Percentiles rank a stretch among this genome's conserved stretches.
Conservation (phyloP, 331 rosid species). For the Rhamnella rubrinervis region DNA sequence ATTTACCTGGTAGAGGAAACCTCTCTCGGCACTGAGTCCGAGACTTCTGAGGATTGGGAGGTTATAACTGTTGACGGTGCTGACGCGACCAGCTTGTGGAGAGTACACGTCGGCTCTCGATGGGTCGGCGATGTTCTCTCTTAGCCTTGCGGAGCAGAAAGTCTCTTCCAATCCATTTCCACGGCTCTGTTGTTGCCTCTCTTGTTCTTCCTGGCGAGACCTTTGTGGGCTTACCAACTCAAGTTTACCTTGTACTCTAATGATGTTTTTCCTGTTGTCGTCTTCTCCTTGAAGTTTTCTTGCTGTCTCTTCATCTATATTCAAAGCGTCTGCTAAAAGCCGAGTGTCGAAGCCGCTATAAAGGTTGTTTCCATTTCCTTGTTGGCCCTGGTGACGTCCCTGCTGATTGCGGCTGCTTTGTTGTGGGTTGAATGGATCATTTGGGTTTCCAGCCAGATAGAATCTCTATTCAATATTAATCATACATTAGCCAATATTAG, state of each 20-base stretch:
- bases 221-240: slow-evolving; percentile 26
- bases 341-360: slow-evolving; percentile 30
- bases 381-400: not conserved
- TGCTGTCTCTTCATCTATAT: slow-evolving; percentile 23
- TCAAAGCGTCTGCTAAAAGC: slow-evolving; percentile 36
- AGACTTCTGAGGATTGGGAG: slow-evolving; percentile 41
- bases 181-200: not conserved
- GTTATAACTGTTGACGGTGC: slow-evolving; percentile 33
- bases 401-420: not conserved
- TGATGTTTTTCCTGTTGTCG: slow-evolving; percentile 28
- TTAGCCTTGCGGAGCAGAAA: slow-evolving; percentile 33
- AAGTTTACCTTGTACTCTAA: slow-evolving; percentile 25
- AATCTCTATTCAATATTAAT: slow-evolving; percentile 23
- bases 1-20: slow-evolving; percentile 41
- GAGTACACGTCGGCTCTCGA: slow-evolving; percentile 34
- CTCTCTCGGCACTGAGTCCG: slow-evolving; percentile 49
- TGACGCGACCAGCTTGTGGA: slow-evolving; percentile 43
- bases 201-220: not conserved
- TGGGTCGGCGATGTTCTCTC: slow-evolving; percentile 39
- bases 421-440: slow-evolving; percentile 11
- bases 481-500: not conserved
- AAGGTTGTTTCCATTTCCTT: slow-evolving; percentile 16
- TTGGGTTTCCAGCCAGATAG: slow-evolving; percentile 38
- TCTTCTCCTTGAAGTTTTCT: slow-evolving; percentile 22
- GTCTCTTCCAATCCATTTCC: slow-evolving; percentile 44